Evolutionary conservation across 2,329 filamentous ascomycete species (phyloP).

Genomic region (Beauveria australis): DNA sequence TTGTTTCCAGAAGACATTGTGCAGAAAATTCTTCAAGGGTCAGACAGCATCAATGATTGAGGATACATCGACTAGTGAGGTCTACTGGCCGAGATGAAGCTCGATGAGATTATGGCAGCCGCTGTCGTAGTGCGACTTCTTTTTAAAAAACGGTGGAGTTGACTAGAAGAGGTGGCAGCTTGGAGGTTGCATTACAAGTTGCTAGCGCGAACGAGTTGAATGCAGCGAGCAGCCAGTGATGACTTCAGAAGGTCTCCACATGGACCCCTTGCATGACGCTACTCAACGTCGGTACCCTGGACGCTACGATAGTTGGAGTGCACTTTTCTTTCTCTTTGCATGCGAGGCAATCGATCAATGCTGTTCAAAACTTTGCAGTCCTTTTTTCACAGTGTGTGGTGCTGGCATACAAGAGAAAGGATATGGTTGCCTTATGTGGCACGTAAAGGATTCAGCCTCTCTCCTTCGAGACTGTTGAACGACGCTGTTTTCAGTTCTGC

Average conservation of each 20-base stretch:
- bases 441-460: background rate
- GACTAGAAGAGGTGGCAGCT: slow-evolving; percentile 7
- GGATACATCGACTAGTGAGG: background rate
- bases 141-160: background rate
- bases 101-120: background rate
- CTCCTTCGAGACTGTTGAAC: background rate
- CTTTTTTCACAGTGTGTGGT: too few species aligned
- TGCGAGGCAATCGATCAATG: background rate
- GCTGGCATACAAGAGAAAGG: too few species aligned
- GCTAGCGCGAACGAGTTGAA: background rate
- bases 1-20: slow-evolving; percentile 12
- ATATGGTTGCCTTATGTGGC: too few species aligned
- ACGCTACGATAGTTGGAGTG: background rate
- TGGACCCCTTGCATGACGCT: background rate
- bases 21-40: background rate
- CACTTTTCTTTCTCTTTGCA: background rate
- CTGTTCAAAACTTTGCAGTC: too few species aligned
- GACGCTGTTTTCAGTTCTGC: background rate
- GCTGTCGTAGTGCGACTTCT: background rate
- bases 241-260: slow-evolving; percentile 11
- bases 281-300: slow-evolving; percentile 1
- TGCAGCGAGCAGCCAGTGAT: slow-evolving; percentile 9
- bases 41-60: background rate
- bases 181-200: slow-evolving; percentile 4
- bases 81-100: background rate